Base-by-base conservation (phyloP, 2,329 filamentous ascomycete genomes). In the Plenodomus lindquistii region DNA sequence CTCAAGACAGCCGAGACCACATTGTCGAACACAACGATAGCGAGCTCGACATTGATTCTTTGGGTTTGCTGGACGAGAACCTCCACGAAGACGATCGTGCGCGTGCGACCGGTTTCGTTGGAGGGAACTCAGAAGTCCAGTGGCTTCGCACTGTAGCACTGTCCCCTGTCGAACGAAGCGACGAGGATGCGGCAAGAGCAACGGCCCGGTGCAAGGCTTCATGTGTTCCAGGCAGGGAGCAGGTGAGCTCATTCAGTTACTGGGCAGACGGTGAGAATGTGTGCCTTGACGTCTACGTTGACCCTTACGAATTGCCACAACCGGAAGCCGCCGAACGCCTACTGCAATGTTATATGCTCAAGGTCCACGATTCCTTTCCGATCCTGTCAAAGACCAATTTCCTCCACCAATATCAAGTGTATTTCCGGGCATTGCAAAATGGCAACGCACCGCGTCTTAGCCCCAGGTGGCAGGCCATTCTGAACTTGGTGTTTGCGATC, bases 401-500 rank as follows among this genome's bases (percentile, higher is more conserved):
- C n/a, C n/a, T n/a, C n/a, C n/a, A 60, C 15, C 66, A 74, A 44
- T 73, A 71, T 43, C 55, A 58, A 10, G 62, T 55, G n/a, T 73
- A 67, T 50, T 70, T 65, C 34, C 37, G 46, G 17, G 55, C 55
- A 2, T n/a, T 59, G n/a, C 53, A 59, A 9, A 50, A 42, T 17
- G 60, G 57, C 10, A 62, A 54, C 11, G 46, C 57, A 15, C 53
- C 57, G 2, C 52, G 40, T 3, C 46, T 64, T 3, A 64, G 55
- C 34, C 42, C 44, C 8, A 67, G 61, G 42, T 76, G 73, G 73
- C 65, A 70, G 29, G 69, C 68, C 7, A 73, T 73, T 16, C 34
- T 76, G 43, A 75, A 77, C 35, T 47, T 76, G 20, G 65, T 76
- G 2, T 74, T 76, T 45, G 74, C 74, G 3, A 72, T 77, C n/a